Evolutionary conservation across 371 early-diverging fungal species (phyloP).

Genomic region (Blakeslea trispora): DNA sequence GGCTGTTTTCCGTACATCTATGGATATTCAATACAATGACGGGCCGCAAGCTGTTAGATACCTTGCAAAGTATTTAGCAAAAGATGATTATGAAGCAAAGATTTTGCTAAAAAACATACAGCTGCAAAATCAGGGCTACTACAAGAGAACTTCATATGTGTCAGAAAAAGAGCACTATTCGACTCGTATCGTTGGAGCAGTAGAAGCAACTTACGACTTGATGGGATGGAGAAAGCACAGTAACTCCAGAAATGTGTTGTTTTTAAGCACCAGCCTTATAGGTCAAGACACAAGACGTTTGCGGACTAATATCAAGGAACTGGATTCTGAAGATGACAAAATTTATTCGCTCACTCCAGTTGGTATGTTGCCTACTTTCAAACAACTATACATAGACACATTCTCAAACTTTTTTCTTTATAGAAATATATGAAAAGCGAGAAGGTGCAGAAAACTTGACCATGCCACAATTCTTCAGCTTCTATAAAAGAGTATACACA

Average conservation of each 20-base stretch:
- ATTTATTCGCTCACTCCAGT: background rate
- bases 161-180: background rate
- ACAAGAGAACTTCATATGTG: background rate
- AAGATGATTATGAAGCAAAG: background rate
- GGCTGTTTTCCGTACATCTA: background rate
- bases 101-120: background rate
- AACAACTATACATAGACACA: background rate
- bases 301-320: background rate
- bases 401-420: background rate
- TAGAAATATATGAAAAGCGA: conserved; percentile 1
- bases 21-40: conserved; percentile 15
- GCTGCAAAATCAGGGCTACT: background rate
- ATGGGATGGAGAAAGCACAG: conserved; percentile 2
- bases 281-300: background rate
- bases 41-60: conserved; percentile 7
- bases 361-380: background rate
- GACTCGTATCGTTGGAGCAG: background rate
- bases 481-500: background rate
- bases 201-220: conserved; percentile 11
- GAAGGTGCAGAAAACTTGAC: background rate
- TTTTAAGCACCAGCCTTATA: background rate
- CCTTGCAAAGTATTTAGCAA: conserved; percentile 13
- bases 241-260: background rate
- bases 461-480: conserved; percentile 3
- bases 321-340: background rate